Evolutionary conservation across 169 alveolate species (phyloP).

Genomic region (Babesia ovis): DNA sequence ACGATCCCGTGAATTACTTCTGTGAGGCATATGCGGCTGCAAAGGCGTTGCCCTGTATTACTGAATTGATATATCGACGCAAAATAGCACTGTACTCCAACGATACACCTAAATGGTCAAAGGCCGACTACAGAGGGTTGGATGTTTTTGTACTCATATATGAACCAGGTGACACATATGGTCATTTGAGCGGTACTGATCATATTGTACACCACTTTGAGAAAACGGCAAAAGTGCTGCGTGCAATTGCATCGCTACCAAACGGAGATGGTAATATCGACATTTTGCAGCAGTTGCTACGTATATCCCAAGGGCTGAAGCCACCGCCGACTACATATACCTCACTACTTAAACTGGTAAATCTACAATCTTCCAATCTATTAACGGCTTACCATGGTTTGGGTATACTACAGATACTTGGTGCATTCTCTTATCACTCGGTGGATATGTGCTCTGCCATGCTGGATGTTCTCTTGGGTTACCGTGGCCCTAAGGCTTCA

Average conservation of each 20-base stretch:
- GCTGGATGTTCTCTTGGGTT: constrained; percentile 36
- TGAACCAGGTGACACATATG: constrained; percentile 11
- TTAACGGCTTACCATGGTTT: constrained; percentile 31
- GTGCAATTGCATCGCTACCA: background rate
- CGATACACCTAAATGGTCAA: background rate
- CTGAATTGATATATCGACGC: constrained; percentile 3
- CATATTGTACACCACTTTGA: constrained; percentile 29
- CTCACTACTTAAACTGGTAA: constrained; percentile 25
- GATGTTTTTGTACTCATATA: constrained; percentile 1
- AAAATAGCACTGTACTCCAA: background rate
- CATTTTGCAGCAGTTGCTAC: constrained; percentile 1
- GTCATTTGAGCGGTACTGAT: constrained; percentile 27
- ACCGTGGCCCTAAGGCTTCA: background rate
- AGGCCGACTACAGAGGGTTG: background rate
- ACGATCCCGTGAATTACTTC: constrained; percentile 59
- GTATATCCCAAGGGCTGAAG: constrained; percentile 11
- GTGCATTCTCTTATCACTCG: background rate
- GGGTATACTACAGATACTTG: constrained; percentile 32
- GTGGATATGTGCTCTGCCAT: constrained; percentile 13
- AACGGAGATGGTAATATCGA: background rate
- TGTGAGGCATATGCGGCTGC: constrained; percentile 56
- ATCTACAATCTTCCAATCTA: constrained; percentile 18
- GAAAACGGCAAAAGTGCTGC: background rate
- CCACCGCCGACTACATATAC: constrained; percentile 27
- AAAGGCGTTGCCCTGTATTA: constrained; percentile 19